Evolutionary conservation across 306 rosid genomes (phyloP).

Genomic region (Arachis stenosperma): DNA sequence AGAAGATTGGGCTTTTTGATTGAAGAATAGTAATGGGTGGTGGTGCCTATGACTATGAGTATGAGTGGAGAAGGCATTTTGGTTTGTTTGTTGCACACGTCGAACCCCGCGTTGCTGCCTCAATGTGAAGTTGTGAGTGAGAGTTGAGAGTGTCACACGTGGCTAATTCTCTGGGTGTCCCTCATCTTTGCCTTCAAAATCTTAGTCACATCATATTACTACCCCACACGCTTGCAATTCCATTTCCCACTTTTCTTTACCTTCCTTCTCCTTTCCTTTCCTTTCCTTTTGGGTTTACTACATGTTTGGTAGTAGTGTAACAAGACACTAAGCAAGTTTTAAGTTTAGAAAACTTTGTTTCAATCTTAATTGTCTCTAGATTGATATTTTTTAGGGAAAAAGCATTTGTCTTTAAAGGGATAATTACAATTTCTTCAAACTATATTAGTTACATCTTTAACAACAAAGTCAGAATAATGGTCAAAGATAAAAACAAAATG

Average conservation of each 20-base stretch:
- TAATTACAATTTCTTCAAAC: too few relatives aligned
- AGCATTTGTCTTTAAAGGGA: too few relatives aligned
- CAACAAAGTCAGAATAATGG: too few relatives aligned
- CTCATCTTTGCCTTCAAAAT: conserved; percentile 30
- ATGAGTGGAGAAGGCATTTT: conserved; percentile 16
- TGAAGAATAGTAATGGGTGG: not conserved
- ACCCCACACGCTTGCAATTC: conserved; percentile 68
- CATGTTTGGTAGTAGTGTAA: too few relatives aligned
- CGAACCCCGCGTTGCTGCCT: conserved; percentile 72
- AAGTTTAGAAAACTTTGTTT: too few relatives aligned
- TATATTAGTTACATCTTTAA: too few relatives aligned
- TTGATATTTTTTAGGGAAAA: too few relatives aligned
- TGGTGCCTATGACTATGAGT: not conserved
- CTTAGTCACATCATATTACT: conserved; percentile 58
- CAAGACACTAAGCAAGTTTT: too few relatives aligned
- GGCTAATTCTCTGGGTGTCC: conserved; percentile 42
- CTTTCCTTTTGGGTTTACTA: too few relatives aligned
- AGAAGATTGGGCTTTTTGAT: conserved; percentile 25
- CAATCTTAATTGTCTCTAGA: too few relatives aligned
- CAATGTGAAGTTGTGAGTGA: conserved; percentile 7
- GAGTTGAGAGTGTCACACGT: conserved; percentile 50
- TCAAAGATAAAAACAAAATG: too few relatives aligned
- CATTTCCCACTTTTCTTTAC: not conserved
- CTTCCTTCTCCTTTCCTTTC: not conserved
- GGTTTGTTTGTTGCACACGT: conserved; percentile 56